These are phyloP conservation scores for Cladosporium sp. DNA, from an alignment of 2,329 filamentous ascomycete species.

Conservation along the genomic window DNA sequence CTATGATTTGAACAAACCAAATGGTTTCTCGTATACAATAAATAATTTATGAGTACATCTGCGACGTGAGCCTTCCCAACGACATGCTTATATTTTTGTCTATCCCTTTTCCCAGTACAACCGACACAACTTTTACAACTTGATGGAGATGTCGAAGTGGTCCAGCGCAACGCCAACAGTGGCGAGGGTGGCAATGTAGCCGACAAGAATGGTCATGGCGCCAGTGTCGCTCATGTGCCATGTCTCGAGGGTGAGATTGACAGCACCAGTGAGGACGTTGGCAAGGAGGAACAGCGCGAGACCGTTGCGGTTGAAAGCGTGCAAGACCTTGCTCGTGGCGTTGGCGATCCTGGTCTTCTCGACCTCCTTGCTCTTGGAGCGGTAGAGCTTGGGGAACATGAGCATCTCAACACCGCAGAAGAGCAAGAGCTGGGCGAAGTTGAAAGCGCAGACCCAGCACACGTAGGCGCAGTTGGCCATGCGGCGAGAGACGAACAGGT, in stretches of 20 bases:
- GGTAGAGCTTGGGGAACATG: conserved; percentile 73
- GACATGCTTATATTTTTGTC: conserved; percentile 1
- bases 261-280: conserved; percentile 82
- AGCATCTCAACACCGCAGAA: conserved; percentile 77
- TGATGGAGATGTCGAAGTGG: conserved; percentile 66
- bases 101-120: not conserved
- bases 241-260: conserved; percentile 86
- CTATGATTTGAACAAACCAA: not conserved
- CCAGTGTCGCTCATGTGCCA: conserved; percentile 64
- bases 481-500: conserved; percentile 77
- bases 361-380: conserved; percentile 51
- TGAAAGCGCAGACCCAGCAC: conserved; percentile 90
- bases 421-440: conserved; percentile 74
- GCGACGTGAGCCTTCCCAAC: not conserved
- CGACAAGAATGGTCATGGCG: conserved; percentile 73
- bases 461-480: conserved; percentile 93
- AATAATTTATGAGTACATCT: conserved; percentile 6
- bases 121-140: conserved; percentile 51
- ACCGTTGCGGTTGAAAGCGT: conserved; percentile 85
- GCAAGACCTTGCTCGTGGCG: conserved; percentile 78
- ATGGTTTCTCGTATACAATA: conserved; percentile 3
- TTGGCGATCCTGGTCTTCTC: conserved; percentile 65
- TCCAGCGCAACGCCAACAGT: conserved; percentile 68
- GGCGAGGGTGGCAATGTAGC: conserved; percentile 69
- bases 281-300: conserved; percentile 81